Evolutionary conservation across 345 rosid species (phyloP).

Genomic region (Stellera chamaejasme): DNA sequence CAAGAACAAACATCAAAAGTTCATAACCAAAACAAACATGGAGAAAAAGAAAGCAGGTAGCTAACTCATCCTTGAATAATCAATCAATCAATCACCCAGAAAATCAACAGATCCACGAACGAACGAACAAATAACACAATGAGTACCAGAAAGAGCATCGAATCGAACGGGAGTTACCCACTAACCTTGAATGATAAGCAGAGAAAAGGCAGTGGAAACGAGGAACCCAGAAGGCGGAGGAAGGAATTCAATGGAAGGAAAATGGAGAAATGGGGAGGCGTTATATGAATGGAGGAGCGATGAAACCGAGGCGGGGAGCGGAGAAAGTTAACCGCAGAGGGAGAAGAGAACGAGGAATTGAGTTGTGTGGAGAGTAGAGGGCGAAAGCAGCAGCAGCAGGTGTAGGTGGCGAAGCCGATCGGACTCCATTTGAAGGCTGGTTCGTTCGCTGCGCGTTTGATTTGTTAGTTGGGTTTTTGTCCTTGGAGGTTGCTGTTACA

Average conservation of each 20-base stretch:
- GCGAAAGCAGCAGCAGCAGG: too few relatives aligned
- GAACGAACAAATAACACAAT: not conserved
- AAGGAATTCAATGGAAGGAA: not conserved
- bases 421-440: too few relatives aligned
- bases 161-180: constrained; percentile 2
- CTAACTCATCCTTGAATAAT: too few relatives aligned
- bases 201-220: not conserved
- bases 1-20: too few relatives aligned
- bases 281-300: constrained; percentile 21
- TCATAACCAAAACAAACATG: not conserved
- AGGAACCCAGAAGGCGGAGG: not conserved
- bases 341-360: constrained; percentile 16
- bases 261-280: constrained; percentile 1
- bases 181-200: constrained; percentile 1
- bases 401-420: too few relatives aligned
- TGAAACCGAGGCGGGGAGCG: constrained; percentile 22
- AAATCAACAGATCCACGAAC: constrained; percentile 6
- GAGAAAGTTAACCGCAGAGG: constrained; percentile 23
- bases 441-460: not conserved
- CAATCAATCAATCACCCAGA: too few relatives aligned
- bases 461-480: not conserved
- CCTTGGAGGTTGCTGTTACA: not conserved
- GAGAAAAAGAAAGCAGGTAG: not conserved
- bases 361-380: too few relatives aligned
- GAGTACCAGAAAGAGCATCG: constrained; percentile 3